phyloP scores from a whole-genome alignment of 225 moss, liverwort and hornwort species.

The Physcomitrellopsis africana region DNA sequence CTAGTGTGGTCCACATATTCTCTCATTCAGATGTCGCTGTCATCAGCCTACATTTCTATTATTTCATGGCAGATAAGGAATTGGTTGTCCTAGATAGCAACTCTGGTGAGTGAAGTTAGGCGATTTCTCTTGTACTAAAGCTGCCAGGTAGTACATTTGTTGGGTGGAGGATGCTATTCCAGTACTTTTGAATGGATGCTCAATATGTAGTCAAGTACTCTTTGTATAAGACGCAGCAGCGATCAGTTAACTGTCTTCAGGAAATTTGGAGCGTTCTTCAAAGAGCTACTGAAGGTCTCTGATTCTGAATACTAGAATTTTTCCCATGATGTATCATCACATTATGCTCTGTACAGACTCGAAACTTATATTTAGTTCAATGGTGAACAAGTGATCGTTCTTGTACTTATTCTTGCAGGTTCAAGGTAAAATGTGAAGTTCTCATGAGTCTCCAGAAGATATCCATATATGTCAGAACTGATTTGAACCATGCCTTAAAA shows the following conservation, averaged over 20 bases:
- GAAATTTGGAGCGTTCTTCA: constrained; percentile 31
- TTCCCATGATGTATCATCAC: constrained; percentile 32
- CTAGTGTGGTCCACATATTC: constrained; percentile 14
- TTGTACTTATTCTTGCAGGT: too few species aligned
- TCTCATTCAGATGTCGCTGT: constrained; percentile 19
- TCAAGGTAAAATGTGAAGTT: too few species aligned
- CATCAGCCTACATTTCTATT: constrained; percentile 4
- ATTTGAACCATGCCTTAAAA: too few species aligned
- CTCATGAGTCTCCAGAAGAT: too few species aligned
- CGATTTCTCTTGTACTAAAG: constrained; percentile 22
- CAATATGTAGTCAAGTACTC: constrained; percentile 1
- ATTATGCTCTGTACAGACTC: constrained; percentile 19
- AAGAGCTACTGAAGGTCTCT: constrained; percentile 18
- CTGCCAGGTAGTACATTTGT: neutral
- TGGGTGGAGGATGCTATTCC: constrained; percentile 23
- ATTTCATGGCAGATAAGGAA: constrained; percentile 35
- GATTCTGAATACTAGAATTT: constrained; percentile 39
- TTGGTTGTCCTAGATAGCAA: constrained; percentile 32
- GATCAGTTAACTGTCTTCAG: constrained; percentile 35
- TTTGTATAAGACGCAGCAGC: constrained; percentile 27
- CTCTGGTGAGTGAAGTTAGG: constrained; percentile 40
- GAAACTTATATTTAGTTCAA: neutral
- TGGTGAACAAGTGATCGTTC: neutral
- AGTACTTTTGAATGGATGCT: constrained; percentile 16
- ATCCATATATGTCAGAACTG: too few species aligned